Conservation (phyloP, 2,329 filamentous ascomycete genomes). For the Pyrenophora graminea region DNA sequence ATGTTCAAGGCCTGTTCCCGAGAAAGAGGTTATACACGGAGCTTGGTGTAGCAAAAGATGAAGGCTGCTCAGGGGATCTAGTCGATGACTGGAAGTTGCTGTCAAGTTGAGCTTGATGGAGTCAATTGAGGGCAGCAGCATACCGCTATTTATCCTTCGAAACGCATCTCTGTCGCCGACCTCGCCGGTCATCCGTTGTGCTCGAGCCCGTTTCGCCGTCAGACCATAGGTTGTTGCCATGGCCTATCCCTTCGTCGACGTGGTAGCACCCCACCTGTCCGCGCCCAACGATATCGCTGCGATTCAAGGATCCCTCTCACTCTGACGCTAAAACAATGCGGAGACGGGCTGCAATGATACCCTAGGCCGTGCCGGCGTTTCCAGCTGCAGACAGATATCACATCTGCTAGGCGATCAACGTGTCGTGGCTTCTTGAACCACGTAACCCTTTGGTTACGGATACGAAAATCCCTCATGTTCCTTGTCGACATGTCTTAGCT, state of each 20-base stretch:
- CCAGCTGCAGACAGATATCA: slow-evolving; percentile 51
- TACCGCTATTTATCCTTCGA: slow-evolving; percentile 49
- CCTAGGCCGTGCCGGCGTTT: slow-evolving; percentile 49
- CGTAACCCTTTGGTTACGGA: slow-evolving; percentile 48
- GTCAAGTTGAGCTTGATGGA: slow-evolving; percentile 36
- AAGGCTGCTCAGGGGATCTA: slow-evolving; percentile 26
- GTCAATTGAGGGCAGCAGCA: slow-evolving; percentile 26
- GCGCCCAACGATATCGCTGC: slow-evolving; percentile 52
- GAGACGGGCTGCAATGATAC: slow-evolving; percentile 51
- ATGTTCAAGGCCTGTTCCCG: slow-evolving; percentile 14
- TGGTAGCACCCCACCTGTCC: slow-evolving; percentile 48
- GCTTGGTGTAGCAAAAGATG: slow-evolving; percentile 38
- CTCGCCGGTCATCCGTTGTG: slow-evolving; percentile 31
- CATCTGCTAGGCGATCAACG: slow-evolving; percentile 47
- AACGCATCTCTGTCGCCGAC: slow-evolving; percentile 28
- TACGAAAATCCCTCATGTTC: slow-evolving; percentile 47
- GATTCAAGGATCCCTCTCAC: slow-evolving; percentile 50
- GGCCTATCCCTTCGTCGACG: slow-evolving; percentile 45
- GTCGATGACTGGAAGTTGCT: slow-evolving; percentile 37
- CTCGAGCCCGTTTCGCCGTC: slow-evolving; percentile 38
- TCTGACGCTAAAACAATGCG: slow-evolving; percentile 50
- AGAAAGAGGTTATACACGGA: slow-evolving; percentile 30
- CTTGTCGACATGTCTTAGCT: slow-evolving; percentile 44
- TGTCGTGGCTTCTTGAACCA: slow-evolving; percentile 52
- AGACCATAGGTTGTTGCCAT: slow-evolving; percentile 45